Percentiles rank a stretch among this genome's conserved stretches.
Evolutionary conservation across 2,329 filamentous ascomycete genomes (phyloP).

Genomic region (Trichoderma atroviride): DNA sequence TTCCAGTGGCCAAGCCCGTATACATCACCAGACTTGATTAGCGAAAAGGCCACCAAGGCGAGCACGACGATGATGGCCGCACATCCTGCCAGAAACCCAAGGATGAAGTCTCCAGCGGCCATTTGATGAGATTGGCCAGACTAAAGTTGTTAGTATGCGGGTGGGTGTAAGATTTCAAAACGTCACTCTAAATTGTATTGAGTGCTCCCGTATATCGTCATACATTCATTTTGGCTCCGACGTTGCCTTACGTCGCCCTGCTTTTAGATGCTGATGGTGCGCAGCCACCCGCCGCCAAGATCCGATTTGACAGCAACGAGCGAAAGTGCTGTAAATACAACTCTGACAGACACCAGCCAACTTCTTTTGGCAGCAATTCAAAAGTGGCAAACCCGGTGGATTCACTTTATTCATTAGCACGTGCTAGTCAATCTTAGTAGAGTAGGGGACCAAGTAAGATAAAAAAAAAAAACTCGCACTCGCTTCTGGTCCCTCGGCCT

Average conservation of each 20-base stretch:
- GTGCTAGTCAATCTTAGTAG: neutral
- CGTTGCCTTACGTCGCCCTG: neutral
- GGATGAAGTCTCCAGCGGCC: neutral
- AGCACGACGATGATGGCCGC: neutral
- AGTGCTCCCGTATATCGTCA: neutral
- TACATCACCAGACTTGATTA: constrained; percentile 29
- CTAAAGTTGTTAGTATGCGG: neutral
- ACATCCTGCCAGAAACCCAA: constrained; percentile 2
- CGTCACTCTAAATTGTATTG: neutral
- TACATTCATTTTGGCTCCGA: neutral
- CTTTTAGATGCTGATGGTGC: neutral
- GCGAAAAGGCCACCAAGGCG: neutral
- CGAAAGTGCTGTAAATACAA: neutral
- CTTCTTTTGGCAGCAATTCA: neutral
- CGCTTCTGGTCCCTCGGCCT: neutral
- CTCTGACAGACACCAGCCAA: neutral
- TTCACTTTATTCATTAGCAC: neutral
- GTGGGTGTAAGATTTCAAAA: neutral
- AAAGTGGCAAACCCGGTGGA: neutral
- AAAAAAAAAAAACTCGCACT: neutral
- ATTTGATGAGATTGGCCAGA: neutral
- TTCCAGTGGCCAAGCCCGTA: constrained; percentile 60
- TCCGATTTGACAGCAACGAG: neutral
- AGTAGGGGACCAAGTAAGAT: no score
- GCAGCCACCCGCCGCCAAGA: neutral